These are phyloP conservation scores for Tubosaeta brunneosetosa DNA, from an alignment of 768 basidiomycete genomes.

Conservation along the genomic window DNA sequence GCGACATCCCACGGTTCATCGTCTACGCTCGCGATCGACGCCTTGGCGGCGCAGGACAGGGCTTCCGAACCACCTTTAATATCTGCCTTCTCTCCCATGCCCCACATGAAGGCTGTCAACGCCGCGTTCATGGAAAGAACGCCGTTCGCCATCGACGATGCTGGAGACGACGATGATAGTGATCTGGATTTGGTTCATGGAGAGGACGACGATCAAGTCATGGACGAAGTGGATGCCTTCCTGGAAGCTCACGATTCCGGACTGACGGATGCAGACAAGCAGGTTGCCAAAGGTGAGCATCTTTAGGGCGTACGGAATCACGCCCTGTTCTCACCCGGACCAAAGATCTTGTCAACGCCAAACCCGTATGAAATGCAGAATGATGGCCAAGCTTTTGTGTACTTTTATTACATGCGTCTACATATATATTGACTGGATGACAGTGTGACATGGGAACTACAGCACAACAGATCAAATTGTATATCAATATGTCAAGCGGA, in stretches of 20 bases:
- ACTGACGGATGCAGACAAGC: conserved; percentile 72
- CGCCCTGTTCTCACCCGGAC: background rate
- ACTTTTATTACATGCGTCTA: conserved; percentile 9
- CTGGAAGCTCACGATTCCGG: conserved; percentile 90
- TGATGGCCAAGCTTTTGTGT: background rate
- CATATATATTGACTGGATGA: conserved; percentile 7
- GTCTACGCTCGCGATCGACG: conserved; percentile 50
- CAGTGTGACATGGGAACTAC: conserved; percentile 4
- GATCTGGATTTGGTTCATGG: conserved; percentile 49
- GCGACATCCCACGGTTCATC: conserved; percentile 33
- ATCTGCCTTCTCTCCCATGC: conserved; percentile 47
- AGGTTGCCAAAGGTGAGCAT: conserved; percentile 65
- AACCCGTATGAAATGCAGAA: conserved; percentile 38
- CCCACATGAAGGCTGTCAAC: conserved; percentile 70
- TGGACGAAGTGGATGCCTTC: conserved; percentile 96
- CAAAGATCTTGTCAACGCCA: conserved; percentile 56
- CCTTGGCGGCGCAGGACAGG: conserved; percentile 21
- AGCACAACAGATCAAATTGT: conserved; percentile 1
- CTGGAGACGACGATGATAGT: conserved; percentile 65
- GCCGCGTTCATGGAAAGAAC: conserved; percentile 88
- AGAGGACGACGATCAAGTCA: conserved; percentile 68
- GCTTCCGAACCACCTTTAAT: conserved; percentile 9
- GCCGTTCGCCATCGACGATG: conserved; percentile 96
- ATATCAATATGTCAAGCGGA: conserved; percentile 9
- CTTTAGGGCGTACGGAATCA: background rate